These are phyloP conservation scores for Saccharomycopsis crataegensis DNA, from an alignment of 1,139 yeast species.

Conservation along the genomic window DNA sequence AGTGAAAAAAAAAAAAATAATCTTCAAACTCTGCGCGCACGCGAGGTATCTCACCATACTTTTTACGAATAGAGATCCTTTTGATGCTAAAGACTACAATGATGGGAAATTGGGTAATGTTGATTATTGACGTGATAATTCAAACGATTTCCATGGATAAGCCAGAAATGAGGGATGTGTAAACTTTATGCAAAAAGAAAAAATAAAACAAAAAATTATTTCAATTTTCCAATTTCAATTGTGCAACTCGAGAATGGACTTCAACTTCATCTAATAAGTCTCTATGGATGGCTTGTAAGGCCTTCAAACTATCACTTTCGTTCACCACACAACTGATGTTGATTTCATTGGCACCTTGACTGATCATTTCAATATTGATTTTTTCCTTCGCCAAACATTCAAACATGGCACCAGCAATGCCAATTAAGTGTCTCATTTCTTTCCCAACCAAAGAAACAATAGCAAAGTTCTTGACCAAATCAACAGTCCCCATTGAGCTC, in stretches of 20 bases:
- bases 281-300: conserved; percentile 79
- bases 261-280: conserved; percentile 46
- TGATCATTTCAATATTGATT: conserved; percentile 94
- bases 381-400: conserved; percentile 87
- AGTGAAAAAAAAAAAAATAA: no score
- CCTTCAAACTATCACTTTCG: conserved; percentile 74
- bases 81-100: no score
- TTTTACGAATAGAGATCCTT: no score
- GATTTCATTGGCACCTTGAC: conserved; percentile 97
- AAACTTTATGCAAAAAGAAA: neutral
- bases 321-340: conserved; percentile 93
- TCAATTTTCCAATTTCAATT: conserved; percentile 1
- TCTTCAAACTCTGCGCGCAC: no score
- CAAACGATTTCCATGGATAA: no score
- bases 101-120: no score
- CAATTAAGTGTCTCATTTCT: conserved; percentile 93
- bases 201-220: neutral
- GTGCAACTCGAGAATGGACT: conserved; percentile 2
- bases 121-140: no score
- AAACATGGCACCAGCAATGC: conserved; percentile 97
- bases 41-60: no score
- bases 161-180: neutral
- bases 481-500: conserved; percentile 77
- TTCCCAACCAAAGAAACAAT: conserved; percentile 92
- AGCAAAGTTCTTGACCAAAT: conserved; percentile 79